Conservation (phyloP, 805 yeast species). For the Yarrowia sp. region DNA sequence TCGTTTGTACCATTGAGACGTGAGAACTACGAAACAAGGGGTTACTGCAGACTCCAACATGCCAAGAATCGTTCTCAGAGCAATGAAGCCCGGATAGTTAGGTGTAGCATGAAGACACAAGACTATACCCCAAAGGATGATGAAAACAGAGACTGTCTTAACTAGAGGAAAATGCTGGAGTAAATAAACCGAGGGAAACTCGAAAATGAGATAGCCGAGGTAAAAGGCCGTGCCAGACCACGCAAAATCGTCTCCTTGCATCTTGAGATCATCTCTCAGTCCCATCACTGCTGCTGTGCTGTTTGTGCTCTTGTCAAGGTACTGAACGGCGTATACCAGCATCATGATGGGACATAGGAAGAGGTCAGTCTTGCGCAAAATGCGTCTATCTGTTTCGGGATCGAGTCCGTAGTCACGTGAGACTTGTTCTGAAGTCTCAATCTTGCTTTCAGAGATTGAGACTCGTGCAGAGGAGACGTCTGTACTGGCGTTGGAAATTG, state of each 20-base stretch:
- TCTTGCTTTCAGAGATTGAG: neutral
- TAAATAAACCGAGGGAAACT: constrained; percentile 1
- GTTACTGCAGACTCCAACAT: constrained; percentile 4
- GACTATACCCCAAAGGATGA: constrained; percentile 2
- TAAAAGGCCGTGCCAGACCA: constrained; percentile 8
- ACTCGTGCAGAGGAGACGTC: too few relatives aligned
- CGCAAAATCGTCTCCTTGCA: constrained; percentile 14
- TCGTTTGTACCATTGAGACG: constrained; percentile 7
- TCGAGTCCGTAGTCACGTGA: neutral
- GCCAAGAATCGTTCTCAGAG: neutral
- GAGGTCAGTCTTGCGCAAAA: constrained; percentile 1
- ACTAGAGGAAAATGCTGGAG: constrained; percentile 8
- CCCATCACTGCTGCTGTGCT: constrained; percentile 8
- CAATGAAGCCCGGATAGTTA: constrained; percentile 2
- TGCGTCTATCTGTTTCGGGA: neutral
- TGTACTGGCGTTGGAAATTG: too few relatives aligned
- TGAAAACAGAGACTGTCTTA: neutral
- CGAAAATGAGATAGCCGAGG: constrained; percentile 7
- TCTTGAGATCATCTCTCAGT: neutral
- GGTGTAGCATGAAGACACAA: constrained; percentile 5
- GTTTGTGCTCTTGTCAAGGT: constrained; percentile 5
- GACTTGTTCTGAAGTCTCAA: neutral
- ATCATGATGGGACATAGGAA: constrained; percentile 2
- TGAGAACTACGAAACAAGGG: neutral
- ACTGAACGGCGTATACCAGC: constrained; percentile 8